Base-by-base conservation (phyloP, 352 stramenopile species). In the Phytopythium chamaehyphon region DNA sequence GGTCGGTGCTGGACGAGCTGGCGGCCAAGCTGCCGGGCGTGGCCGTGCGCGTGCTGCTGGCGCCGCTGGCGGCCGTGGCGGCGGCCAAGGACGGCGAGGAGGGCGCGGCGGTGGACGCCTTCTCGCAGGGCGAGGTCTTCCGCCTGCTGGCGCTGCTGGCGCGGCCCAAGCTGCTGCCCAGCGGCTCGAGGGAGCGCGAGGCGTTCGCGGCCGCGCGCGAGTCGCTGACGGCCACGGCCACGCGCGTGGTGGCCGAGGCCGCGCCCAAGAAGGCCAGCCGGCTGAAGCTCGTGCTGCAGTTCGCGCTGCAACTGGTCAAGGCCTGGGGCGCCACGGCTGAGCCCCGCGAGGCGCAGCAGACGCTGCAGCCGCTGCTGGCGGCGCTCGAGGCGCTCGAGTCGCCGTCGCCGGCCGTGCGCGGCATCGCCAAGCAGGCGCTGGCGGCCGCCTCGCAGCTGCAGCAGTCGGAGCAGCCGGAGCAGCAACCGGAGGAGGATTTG, bases 41-140 rank as follows among this genome's bases (percentile, higher is more conserved):
- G 40, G 69, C 74, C 0, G 57, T 76, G 42, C 76, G 77, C 38
- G 46, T 88, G 50, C 59, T 95, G 38, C 54, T 93, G 31, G 50
- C 70, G 53, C 57, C 75, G 51, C 68, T 92, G 31, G 63, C 57
- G 19, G 64, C 66, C 45, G 64, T 85, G 39, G 78, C 76, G 11
- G 73, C 63, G 0, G 69, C 70, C 2, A 65, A 71, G 21, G 52
- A 68, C 26, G 52, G 81, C 8, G 40, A 52, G 8, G 44, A 31
- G 21, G 45, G 55, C n/a, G 38, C 44, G 3, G 75, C 79, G 0
- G 57, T 81, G 15, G 83, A 94, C 54, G 79, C 89, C 26, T 94
- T 89, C 51, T 86, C 75, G n/a, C 73, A 75, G 57, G 73, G 71
- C 52, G 83, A 94, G 58, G 77, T 87, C 15, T 86, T 88, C 63